phyloP scores from a whole-genome alignment of 2,329 filamentous ascomycete species.

The Fusarium siculi region DNA sequence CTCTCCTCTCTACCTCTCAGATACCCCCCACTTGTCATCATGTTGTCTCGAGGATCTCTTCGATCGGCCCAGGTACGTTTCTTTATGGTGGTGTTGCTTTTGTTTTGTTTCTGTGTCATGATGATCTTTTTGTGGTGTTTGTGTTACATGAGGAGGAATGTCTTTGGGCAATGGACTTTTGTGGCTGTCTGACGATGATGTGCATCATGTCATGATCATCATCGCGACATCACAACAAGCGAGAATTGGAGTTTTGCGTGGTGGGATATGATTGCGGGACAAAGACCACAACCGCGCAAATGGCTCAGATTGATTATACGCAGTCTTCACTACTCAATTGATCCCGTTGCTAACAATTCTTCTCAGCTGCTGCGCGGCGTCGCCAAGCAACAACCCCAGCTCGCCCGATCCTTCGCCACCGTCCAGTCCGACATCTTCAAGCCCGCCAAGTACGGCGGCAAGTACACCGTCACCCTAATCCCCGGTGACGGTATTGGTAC shows the following conservation, averaged over 20 bases:
- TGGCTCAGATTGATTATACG: background rate
- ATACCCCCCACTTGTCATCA: slow-evolving; percentile 49
- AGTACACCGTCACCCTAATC: slow-evolving; percentile 98
- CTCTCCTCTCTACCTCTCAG: slow-evolving; percentile 34
- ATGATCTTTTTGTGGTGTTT: background rate
- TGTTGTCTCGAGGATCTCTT: slow-evolving; percentile 69
- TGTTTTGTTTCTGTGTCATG: slow-evolving; percentile 14
- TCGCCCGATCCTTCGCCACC: slow-evolving; percentile 75
- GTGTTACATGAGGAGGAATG: background rate
- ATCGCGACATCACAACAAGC: slow-evolving; percentile 7
- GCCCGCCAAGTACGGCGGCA: slow-evolving; percentile 98
- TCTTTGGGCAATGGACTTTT: background rate
- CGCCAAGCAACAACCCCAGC: slow-evolving; percentile 58
- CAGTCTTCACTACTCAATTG: slow-evolving; percentile 10
- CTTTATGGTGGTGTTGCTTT: background rate
- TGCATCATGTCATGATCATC: slow-evolving; percentile 37
- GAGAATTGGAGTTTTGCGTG: slow-evolving; percentile 2
- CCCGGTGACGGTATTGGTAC: slow-evolving; percentile 98
- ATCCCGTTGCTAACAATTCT: slow-evolving; percentile 37
- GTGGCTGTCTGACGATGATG: slow-evolving; percentile 3
- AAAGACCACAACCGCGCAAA: background rate
- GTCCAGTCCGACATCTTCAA: slow-evolving; percentile 97
- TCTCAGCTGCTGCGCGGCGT: slow-evolving; percentile 64
- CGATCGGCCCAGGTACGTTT: slow-evolving; percentile 65
- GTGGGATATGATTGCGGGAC: background rate